Evolutionary conservation across 1,284 basidiomycete genomes (phyloP), one percentile per base, ranked within the genome.

Genomic region (Xerocomus cyaneibrunnescens): DNA sequence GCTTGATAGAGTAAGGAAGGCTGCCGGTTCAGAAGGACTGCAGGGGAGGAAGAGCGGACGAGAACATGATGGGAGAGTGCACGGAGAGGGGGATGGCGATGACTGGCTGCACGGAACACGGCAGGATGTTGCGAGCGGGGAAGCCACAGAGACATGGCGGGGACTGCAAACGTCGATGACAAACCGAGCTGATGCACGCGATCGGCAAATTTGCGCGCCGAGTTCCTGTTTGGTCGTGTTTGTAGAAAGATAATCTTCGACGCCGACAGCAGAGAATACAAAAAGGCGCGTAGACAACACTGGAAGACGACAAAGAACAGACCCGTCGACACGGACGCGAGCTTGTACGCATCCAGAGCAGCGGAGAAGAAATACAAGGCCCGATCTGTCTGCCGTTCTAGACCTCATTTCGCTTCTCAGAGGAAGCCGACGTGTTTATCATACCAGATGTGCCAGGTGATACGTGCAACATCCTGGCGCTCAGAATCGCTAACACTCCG

Each of bases 291-390:
- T 17, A 73, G 77, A 50, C 79, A 76, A 43, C 76, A 81, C 65
- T 60, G 74, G 51, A 88, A 82, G 66, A 76, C 83, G 0, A 84
- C 79, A n/a, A 80, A 72, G 54, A 78, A 81, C 61, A 75, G 79
- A 60, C 67, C 69, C 7, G 60, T 61, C 0, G 69, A 74, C 22
- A 55, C 72, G 8, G 77, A 81, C 19, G 58, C 68, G 14, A 75
- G 77, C 45, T 88, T 86, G 84, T 81, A 87, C 0, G 76, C 84
- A 0, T 92, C 91, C 64, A 76, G 89, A 61, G 76, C 76, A 0
- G 81, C 83, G 30, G 89, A 92, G 68, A 92, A 92, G 68, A 79
- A 74, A 45, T 92, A 79, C 75, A 92, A 89, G 68, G 75, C 85
- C 0, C 3, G 83, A 89, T 71, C 76, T 92, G 6, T 77, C 76